Evolutionary conservation across 441 rosid genomes (phyloP), one percentile per base, ranked within the genome.

Genomic region (Kokia cookei): DNA sequence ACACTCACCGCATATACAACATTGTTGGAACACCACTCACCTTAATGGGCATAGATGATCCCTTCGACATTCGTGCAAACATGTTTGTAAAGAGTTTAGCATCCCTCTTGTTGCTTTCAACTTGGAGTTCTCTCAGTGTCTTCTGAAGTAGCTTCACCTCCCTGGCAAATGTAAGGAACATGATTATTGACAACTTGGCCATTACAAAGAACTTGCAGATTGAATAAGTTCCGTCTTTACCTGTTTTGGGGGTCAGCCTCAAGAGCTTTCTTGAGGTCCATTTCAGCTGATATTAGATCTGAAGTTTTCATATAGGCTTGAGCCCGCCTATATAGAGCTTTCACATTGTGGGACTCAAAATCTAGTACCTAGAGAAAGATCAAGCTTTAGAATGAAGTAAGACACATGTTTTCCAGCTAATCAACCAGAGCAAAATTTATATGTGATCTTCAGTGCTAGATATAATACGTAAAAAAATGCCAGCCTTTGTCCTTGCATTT

Each of bases 251-350:
- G 88, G 73, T 87, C 91, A 40, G 81, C 71, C 73, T 87, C 90
- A 10, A 84, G 86, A 53, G 88, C 93, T 79, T 84, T 89, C 83
- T 80, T 86, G 75, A 89, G 75, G 81, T 87, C 91, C 66, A 80
- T 5, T 57, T 86, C 88, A 35, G 93, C 91, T 65, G 55, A 84
- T 63, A 85, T 65, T 76, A 86, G 72, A 84, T 89, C 91, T 7
- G 71, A 76, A 72, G 74, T 82, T 78, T 77, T 82, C 73, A 84
- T 85, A 68, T 77, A 83, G 43, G 91, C 91, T 80, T 84, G 91
- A 62, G 89, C 93, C 77, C 93, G 78, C 71, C 93, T 82, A 73
- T 82, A 89, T 37, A 87, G 79, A 40, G 91, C 93, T 79, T 89
- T 89, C 76, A 85, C 76, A 43, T 89, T 89, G 50, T 76, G 58